Conservation (phyloP, 108 stramenopile species). For the Aurantiochytrium sp. region DNA sequence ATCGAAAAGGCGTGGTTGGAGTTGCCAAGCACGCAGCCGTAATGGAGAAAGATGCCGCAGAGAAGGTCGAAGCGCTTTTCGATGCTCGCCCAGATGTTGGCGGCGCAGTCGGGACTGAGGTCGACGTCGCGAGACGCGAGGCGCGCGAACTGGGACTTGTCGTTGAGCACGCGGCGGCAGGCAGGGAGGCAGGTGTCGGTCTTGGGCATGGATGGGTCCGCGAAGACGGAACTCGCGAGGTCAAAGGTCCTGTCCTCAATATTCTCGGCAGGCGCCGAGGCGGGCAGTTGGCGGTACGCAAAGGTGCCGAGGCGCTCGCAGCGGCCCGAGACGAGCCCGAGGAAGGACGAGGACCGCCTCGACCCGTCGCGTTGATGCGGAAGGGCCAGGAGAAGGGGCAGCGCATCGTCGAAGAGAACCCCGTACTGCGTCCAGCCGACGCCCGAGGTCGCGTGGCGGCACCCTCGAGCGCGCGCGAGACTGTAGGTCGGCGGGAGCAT, state of each 20-base stretch:
- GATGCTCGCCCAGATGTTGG: neutral
- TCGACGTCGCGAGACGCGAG: neutral
- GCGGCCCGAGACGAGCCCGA: neutral
- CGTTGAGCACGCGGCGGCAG: neutral
- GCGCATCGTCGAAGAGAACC: neutral
- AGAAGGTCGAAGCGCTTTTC: neutral
- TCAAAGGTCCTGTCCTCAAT: neutral
- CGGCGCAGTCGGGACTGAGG: neutral
- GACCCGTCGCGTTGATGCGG: neutral
- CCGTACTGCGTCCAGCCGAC: neutral
- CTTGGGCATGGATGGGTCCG: neutral
- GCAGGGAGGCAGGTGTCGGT: neutral
- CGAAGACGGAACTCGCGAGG: neutral
- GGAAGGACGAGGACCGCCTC: neutral
- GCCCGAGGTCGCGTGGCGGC: neutral
- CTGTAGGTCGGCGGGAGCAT: neutral
- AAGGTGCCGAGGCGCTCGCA: neutral
- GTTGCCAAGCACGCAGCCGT: neutral
- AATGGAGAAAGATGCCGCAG: neutral
- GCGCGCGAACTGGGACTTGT: neutral
- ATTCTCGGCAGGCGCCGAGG: neutral
- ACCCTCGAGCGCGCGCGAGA: neutral
- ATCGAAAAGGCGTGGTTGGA: neutral
- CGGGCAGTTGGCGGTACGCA: neutral
- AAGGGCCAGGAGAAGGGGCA: neutral